Evolutionary conservation across 2,329 filamentous ascomycete species (phyloP), one percentile per base, ranked within the genome.

Genomic region (Fusarium chaquense): DNA sequence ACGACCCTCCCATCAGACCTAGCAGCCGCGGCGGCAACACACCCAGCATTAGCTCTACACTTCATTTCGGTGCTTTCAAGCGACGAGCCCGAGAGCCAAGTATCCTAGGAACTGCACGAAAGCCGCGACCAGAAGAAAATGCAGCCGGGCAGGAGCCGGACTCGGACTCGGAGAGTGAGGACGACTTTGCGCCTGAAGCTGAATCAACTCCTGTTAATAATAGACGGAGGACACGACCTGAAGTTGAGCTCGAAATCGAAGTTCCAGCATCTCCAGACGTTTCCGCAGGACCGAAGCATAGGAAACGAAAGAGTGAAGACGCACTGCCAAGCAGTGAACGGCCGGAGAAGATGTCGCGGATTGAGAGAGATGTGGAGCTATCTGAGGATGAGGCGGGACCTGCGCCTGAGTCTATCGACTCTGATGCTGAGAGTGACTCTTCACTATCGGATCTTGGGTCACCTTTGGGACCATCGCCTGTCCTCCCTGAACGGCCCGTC

Each of bases 131-230:
- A n/a, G 73, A 80, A 75, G 78, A 72, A 43, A 78, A 65, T 36
- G 76, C 59, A 8, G 75, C 53, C 4, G 76, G 78, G 62, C 74
- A 52, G 70, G 75, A 74, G 61, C 76, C 74, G 30, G 80, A 79
- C 33, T 73, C 70, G 33, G 78, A 82, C 33, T 73, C 70, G 33
- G 78, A 82, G 13, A 81, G 86, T 24, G 84, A 86, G 53, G 70
- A 82, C n/a, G 84, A 86, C 71, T 70, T 90, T 88, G 74, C 84
- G 82, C 53, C 90, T 85, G 89, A 92, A 59, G 89, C 88, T 30
- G 89, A 91, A 79, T 90, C 89, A 18, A 93, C 91, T 9, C 90
- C 90, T 5, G 74, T 91, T 28, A 86, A 88, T 61, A 75, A 72
- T 32, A 67, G 76, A 50, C 78, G 84, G 22, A 80, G 81, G 36